These are phyloP conservation scores for Tetraselmis chui DNA, from an alignment of 139 green algal genomes.

Conservation along the genomic window DNA sequence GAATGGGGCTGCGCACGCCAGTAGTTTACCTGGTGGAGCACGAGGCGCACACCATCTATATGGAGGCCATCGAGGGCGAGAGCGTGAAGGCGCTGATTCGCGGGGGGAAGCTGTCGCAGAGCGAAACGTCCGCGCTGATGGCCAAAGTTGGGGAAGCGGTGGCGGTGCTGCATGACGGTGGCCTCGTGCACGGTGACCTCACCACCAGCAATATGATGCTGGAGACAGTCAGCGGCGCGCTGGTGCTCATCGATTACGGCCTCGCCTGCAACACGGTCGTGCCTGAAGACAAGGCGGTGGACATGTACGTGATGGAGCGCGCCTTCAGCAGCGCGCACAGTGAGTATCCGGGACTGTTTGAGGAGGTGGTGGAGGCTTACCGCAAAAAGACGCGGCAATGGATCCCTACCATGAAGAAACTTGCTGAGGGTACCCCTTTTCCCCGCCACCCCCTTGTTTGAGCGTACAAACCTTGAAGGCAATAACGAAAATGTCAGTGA, in stretches of 20 bases:
- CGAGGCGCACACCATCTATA: conserved; percentile 40
- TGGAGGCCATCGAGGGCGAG: conserved; percentile 56
- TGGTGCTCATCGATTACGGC: conserved; percentile 86
- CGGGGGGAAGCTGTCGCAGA: conserved; percentile 1
- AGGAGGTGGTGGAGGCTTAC: conserved; percentile 62
- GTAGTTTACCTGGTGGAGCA: conserved; percentile 61
- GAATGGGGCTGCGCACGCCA: conserved; percentile 60
- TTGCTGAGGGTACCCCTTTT: conserved; percentile 49
- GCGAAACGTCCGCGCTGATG: conserved; percentile 34
- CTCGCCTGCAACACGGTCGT: conserved; percentile 61
- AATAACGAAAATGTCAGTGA: too few species aligned
- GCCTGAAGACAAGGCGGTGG: conserved; percentile 74
- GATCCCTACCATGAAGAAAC: conserved; percentile 69
- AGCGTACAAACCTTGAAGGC: too few species aligned
- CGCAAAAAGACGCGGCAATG: conserved; percentile 53
- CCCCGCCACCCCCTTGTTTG: not conserved
- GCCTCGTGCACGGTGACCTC: conserved; percentile 86
- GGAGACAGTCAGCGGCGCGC: conserved; percentile 15
- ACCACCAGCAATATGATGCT: conserved; percentile 85
- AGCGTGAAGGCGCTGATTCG: conserved; percentile 56
- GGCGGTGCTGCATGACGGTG: conserved; percentile 80
- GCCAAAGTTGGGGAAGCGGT: conserved; percentile 52
- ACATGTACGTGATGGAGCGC: conserved; percentile 86
- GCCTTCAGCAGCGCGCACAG: conserved; percentile 69
- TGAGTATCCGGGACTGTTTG: conserved; percentile 37